Evolutionary conservation across 768 basidiomycete genomes (phyloP).

Genomic region (Tephrocybe sp.): DNA sequence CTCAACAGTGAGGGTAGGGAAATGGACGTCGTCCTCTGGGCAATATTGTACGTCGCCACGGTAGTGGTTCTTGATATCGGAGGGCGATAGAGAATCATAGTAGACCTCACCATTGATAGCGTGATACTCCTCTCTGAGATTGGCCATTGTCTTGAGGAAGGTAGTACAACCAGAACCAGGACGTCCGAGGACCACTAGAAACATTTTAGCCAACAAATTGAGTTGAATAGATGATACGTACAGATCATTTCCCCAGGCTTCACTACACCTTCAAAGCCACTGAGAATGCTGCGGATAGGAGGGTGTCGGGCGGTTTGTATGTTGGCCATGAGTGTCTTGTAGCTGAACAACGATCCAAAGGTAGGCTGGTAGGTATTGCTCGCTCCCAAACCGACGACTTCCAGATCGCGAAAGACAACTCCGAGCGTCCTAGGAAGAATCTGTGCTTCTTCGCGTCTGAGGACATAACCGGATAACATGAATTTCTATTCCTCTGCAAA

Average conservation of each 20-base stretch:
- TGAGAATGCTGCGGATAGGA: slow-evolving; percentile 65
- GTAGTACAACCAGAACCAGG: slow-evolving; percentile 87
- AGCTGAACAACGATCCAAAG: too few species aligned
- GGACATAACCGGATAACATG: too few species aligned
- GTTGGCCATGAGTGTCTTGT: too few species aligned
- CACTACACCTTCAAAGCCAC: slow-evolving; percentile 61
- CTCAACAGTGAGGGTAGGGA: slow-evolving; percentile 78
- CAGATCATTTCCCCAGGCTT: slow-evolving; percentile 77
- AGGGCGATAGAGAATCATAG: slow-evolving; percentile 74
- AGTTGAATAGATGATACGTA: slow-evolving; percentile 32
- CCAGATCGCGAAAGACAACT: too few species aligned
- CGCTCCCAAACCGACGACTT: too few species aligned
- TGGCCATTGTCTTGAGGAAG: slow-evolving; percentile 79
- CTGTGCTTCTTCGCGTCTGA: too few species aligned
- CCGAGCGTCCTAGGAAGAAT: too few species aligned
- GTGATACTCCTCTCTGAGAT: slow-evolving; percentile 69
- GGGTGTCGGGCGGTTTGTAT: too few species aligned
- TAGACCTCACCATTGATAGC: slow-evolving; percentile 67
- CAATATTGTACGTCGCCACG: slow-evolving; percentile 81
- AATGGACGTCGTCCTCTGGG: slow-evolving; percentile 84
- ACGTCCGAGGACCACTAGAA: slow-evolving; percentile 76
- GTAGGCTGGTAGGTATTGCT: too few species aligned
- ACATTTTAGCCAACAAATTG: not conserved
- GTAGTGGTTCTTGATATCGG: slow-evolving; percentile 60
- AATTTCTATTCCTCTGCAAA: too few species aligned